Percentiles rank a stretch among this genome's conserved stretches.
Conservation (phyloP, 2,329 filamentous ascomycete species). For the Pyrenochaeta sp. region DNA sequence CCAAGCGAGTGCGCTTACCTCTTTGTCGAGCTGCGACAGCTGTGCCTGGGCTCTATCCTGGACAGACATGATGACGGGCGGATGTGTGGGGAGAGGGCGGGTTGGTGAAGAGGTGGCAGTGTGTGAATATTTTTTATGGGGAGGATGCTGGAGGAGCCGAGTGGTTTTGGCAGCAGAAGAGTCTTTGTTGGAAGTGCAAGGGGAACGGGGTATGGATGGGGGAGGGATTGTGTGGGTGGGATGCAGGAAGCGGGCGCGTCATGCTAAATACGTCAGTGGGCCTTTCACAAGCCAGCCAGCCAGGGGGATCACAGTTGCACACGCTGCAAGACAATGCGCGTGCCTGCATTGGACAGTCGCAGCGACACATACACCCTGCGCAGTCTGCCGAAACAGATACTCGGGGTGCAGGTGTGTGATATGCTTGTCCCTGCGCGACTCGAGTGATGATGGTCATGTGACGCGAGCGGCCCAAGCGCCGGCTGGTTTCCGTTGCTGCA, state of each 20-base stretch:
- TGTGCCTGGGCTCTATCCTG: slow-evolving; percentile 81
- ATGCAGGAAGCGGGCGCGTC: slow-evolving; percentile 38
- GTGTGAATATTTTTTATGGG: neutral
- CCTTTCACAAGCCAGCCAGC: slow-evolving; percentile 43
- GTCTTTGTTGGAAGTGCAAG: slow-evolving; percentile 25
- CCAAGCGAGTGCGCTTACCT: slow-evolving; percentile 65
- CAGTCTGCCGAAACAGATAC: no score
- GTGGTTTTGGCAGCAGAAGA: slow-evolving; percentile 21
- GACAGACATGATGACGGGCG: slow-evolving; percentile 68
- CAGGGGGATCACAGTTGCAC: slow-evolving; percentile 9
- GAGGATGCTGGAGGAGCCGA: slow-evolving; percentile 1
- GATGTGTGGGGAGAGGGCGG: slow-evolving; percentile 6
- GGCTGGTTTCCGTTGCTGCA: slow-evolving; percentile 29
- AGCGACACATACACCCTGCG: neutral
- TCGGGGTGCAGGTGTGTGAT: no score
- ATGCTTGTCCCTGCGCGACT: no score
- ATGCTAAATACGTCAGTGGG: slow-evolving; percentile 47
- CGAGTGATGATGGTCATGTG: slow-evolving; percentile 18
- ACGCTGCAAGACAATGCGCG: slow-evolving; percentile 4
- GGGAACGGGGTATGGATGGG: slow-evolving; percentile 22
- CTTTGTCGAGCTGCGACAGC: slow-evolving; percentile 81
- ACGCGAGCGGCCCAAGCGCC: slow-evolving; percentile 12
- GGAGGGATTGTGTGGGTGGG: slow-evolving; percentile 44
- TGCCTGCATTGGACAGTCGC: slow-evolving; percentile 7
- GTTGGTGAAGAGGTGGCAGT: slow-evolving; percentile 5